Evolutionary conservation across 306 rosid genomes (phyloP).

Genomic region (Trifolium dubium): DNA sequence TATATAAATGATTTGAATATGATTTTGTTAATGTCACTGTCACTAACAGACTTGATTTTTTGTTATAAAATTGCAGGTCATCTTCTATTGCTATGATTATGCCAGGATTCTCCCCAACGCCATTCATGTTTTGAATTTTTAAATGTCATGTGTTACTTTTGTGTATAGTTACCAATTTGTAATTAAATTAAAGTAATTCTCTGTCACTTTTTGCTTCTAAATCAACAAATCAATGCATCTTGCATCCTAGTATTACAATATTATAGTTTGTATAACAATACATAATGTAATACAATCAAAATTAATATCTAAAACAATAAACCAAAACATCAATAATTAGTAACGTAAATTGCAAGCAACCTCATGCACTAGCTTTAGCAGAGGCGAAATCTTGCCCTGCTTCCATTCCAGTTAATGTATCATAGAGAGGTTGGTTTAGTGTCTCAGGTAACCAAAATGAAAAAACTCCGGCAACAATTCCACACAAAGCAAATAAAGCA

Average conservation of each 20-base stretch:
- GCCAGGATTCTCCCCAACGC: constrained; percentile 63
- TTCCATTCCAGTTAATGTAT: constrained; percentile 72
- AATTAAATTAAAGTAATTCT: not conserved
- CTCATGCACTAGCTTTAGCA: not conserved
- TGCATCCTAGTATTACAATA: too few relatives aligned
- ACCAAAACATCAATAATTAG: not conserved
- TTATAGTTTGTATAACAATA: not conserved
- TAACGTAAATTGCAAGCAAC: not conserved
- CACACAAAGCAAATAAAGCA: constrained; percentile 68
- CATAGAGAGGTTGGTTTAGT: constrained; percentile 72
- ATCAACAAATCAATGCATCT: not conserved
- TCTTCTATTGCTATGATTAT: constrained; percentile 38
- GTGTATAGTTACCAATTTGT: not conserved
- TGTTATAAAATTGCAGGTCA: constrained; percentile 49
- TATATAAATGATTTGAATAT: constrained; percentile 11
- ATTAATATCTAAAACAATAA: not conserved
- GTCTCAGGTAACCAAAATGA: constrained; percentile 89
- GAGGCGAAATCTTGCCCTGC: not conserved
- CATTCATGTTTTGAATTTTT: constrained; percentile 63
- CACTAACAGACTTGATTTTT: constrained; percentile 7
- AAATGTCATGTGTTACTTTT: not conserved
- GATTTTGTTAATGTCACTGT: not conserved
- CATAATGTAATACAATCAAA: not conserved
- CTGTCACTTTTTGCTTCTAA: not conserved
- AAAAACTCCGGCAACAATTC: constrained; percentile 60